These are phyloP conservation scores for Dioscorea cayenensis DNA, from an alignment of 116 monocot genomes.

Conservation along the genomic window DNA sequence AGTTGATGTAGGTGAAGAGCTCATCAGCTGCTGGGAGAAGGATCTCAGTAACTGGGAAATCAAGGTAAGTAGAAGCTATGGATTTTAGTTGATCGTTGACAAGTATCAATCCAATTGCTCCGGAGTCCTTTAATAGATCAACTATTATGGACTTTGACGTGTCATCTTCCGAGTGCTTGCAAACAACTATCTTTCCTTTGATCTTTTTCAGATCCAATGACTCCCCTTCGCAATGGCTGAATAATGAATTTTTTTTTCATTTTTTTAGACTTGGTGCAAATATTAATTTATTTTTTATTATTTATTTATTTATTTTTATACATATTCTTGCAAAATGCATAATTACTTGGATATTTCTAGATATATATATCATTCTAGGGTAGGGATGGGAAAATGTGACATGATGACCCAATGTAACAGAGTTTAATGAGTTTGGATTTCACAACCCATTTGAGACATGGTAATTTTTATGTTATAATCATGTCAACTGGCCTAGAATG, in stretches of 20 bases:
- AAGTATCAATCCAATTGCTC: constrained; percentile 49
- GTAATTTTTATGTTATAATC: no score
- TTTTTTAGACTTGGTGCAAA: neutral
- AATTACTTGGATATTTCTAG: no score
- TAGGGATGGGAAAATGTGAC: no score
- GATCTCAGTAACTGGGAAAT: constrained; percentile 43
- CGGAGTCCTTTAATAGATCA: constrained; percentile 22
- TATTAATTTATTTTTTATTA: no score
- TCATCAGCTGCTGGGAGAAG: constrained; percentile 27
- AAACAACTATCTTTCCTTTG: constrained; percentile 66
- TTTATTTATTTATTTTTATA: no score
- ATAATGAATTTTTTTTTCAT: neutral
- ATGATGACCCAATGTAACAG: no score
- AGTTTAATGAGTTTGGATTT: no score
- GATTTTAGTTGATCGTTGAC: constrained; percentile 21
- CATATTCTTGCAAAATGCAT: no score
- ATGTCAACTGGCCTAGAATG: no score
- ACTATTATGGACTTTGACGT: constrained; percentile 13
- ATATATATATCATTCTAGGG: no score
- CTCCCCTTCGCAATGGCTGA: constrained; percentile 56
- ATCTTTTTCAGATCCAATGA: constrained; percentile 40
- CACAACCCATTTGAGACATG: no score
- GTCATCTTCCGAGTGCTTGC: constrained; percentile 33
- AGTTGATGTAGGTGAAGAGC: constrained; percentile 56
- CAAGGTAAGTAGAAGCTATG: constrained; percentile 20